Conservation (phyloP, 1,139 yeast genomes). For the Torulaspora globosa region DNA sequence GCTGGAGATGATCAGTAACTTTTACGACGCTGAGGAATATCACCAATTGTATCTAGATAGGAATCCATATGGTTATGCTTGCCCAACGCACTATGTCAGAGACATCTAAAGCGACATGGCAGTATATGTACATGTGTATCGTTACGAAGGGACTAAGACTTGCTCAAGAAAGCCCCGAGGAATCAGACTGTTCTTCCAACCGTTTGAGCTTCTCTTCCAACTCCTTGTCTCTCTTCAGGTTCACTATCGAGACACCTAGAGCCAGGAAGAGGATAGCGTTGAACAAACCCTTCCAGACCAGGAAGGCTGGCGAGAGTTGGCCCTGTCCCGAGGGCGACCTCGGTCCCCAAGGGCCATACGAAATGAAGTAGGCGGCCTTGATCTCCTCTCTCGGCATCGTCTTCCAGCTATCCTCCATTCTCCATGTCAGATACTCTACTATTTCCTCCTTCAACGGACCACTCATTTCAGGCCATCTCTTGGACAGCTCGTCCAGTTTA, state of each 20-base stretch:
- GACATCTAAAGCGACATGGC: constrained; percentile 24
- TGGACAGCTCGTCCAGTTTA: constrained; percentile 16
- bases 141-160: background rate
- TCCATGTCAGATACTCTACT: constrained; percentile 43
- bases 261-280: constrained; percentile 26
- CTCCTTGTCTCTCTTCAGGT: constrained; percentile 24
- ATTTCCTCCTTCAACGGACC: constrained; percentile 43
- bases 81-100: constrained; percentile 81
- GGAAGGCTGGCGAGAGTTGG: constrained; percentile 17
- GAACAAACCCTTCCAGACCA: constrained; percentile 26
- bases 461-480: constrained; percentile 40
- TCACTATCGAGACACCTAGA: constrained; percentile 23
- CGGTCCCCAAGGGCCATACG: constrained; percentile 33
- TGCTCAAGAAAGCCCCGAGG: background rate
- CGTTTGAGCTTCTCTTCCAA: constrained; percentile 13
- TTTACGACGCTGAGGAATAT: constrained; percentile 91
- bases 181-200: constrained; percentile 4
- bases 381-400: constrained; percentile 37
- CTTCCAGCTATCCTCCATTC: constrained; percentile 43
- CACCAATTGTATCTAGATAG: constrained; percentile 77
- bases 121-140: constrained; percentile 4
- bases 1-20: constrained; percentile 62
- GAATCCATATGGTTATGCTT: constrained; percentile 82
- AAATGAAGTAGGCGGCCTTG: constrained; percentile 36
- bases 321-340: constrained; percentile 20